These are phyloP conservation scores for Chaetomiaceae sp. DNA, from an alignment of 2,329 filamentous ascomycete species.

Conservation along the genomic window DNA sequence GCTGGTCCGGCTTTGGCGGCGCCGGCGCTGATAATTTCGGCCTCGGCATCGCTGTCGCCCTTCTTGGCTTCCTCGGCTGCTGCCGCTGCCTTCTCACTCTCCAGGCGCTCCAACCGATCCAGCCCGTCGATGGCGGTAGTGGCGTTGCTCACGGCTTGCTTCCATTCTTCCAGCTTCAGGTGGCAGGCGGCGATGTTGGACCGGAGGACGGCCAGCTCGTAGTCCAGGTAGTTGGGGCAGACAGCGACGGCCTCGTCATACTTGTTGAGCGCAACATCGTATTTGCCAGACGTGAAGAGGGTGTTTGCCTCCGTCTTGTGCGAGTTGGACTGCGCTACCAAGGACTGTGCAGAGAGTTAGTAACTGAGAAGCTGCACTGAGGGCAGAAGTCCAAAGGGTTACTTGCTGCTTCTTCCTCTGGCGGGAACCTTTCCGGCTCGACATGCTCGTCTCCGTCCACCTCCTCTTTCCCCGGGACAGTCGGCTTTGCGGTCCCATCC, in stretches of 20 bases:
- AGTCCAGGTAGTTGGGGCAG: conserved; percentile 80
- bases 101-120: conserved; percentile 53
- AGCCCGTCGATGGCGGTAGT: conserved; percentile 66
- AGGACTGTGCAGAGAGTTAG: conserved; percentile 24
- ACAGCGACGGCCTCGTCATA: conserved; percentile 75
- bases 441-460: conserved; percentile 25
- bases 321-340: conserved; percentile 64
- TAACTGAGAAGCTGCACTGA: background rate
- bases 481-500: background rate
- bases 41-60: conserved; percentile 39
- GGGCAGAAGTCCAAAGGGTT: background rate
- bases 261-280: conserved; percentile 69
- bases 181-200: conserved; percentile 89
- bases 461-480: conserved; percentile 3
- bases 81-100: conserved; percentile 39
- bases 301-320: conserved; percentile 73
- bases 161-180: conserved; percentile 79
- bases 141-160: conserved; percentile 69
- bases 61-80: conserved; percentile 27
- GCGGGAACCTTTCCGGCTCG: conserved; percentile 37
- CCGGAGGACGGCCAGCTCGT: conserved; percentile 77
- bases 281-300: conserved; percentile 67
- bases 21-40: conserved; percentile 54
- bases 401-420: conserved; percentile 52
- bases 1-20: conserved; percentile 45